These are phyloP conservation scores for Cyanidioschyzon merolae DNA, from an alignment of 23 red algal genomes.

Conservation along the genomic window DNA sequence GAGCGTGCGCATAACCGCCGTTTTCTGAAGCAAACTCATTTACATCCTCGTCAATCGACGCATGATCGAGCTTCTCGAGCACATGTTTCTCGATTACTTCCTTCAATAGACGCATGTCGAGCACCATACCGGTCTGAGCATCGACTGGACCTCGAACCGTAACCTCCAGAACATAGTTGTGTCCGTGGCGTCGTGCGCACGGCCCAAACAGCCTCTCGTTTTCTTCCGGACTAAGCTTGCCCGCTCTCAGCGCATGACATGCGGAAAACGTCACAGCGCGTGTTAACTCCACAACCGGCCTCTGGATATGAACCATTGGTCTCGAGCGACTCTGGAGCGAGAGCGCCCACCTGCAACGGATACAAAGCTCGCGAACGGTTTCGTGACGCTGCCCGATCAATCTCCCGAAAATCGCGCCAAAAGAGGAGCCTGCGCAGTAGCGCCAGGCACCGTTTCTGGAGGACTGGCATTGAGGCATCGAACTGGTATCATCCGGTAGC, in stretches of 20 bases:
- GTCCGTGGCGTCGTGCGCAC: constrained; percentile 11
- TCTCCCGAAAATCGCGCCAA: too few relatives aligned
- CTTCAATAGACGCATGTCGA: neutral
- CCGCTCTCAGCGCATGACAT: neutral
- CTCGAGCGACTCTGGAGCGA: neutral
- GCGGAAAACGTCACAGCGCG: constrained; percentile 2
- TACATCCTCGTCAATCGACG: neutral
- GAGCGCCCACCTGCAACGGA: too few relatives aligned
- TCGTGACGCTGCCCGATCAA: too few relatives aligned
- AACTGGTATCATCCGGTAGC: too few relatives aligned
- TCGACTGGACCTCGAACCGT: constrained; percentile 2
- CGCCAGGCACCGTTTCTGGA: too few relatives aligned
- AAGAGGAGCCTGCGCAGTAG: too few relatives aligned
- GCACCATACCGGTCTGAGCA: neutral
- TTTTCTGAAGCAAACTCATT: neutral
- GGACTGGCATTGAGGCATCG: too few relatives aligned
- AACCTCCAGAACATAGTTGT: constrained; percentile 7
- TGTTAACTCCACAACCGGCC: neutral
- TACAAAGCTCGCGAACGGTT: too few relatives aligned
- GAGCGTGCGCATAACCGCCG: neutral
- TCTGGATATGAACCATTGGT: neutral
- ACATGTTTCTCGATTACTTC: neutral
- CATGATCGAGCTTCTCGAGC: neutral
- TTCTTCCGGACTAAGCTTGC: neutral
- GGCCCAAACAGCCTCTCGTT: neutral